Base-by-base conservation (phyloP, 768 basidiomycete genomes). In the Suillus weaverae region DNA sequence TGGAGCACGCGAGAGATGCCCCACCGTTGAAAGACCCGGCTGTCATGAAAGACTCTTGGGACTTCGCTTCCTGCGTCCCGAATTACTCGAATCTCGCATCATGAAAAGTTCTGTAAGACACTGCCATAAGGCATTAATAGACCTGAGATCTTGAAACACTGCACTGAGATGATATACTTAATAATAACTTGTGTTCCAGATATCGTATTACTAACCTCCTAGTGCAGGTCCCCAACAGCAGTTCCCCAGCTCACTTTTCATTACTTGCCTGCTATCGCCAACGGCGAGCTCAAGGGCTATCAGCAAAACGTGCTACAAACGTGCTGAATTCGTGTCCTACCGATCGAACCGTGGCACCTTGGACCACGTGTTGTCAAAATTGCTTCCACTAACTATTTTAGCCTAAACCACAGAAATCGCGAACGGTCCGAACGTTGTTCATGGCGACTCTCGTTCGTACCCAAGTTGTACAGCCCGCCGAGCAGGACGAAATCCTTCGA, bases 381-480 rank as follows among this genome's bases (percentile, higher is more conserved):
- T 59, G 38, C 36, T 9, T 38, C 56, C 38, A 39, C 22, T 32
- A n/a, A 57, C 26, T 59, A 59, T 59, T 59, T 59, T 59, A 59
- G 57, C 26, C 57, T 13, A 41, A 57, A 30, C 16, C 18, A 10
- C 38, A 41, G 39, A 59, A 59, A 41, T 59, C 56, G 38, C 26
- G 11, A 59, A 41, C 38, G 57, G 55, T 38, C 36, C 54, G 35
- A 56, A 8, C 55, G 5, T 18, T 32, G 38, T 26, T 22, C 61
- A 75, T 75, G 74, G 75, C 74, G 22, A 76, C 74, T 60, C 75
- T 76, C 57, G 60, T 67, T n/a, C 74, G 70, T 50, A 46, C 54
- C 13, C 56, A 65, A 35, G 43, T 44, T 33, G 36, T 39, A 26
- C 60, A 61, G 48, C 43, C 1, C 20, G 36, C 50, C 5, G 61